Conservation (phyloP, 768 basidiomycete species). For the Leccinum variicolor region DNA sequence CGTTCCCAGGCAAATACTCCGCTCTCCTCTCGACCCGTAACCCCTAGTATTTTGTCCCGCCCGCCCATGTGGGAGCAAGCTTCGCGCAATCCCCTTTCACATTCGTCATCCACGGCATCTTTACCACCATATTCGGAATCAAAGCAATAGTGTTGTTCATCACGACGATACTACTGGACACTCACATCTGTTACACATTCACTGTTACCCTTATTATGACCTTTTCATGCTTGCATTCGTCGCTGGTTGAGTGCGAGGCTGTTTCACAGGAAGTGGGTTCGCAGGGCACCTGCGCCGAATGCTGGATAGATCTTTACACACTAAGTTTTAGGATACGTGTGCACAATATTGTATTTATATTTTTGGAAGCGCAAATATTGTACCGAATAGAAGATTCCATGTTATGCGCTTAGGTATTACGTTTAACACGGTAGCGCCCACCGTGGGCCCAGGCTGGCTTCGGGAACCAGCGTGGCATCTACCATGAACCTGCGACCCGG, state of each 20-base stretch:
- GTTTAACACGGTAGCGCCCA: not conserved
- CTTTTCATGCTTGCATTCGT: too few species aligned
- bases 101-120: conserved; percentile 38
- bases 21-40: conserved; percentile 54
- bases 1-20: conserved; percentile 82
- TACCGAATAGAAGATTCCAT: not conserved
- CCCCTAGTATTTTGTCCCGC: conserved; percentile 42
- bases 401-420: not conserved
- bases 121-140: conserved; percentile 41
- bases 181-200: conserved; percentile 20
- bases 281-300: not conserved
- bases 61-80: conserved; percentile 25
- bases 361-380: not conserved
- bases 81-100: conserved; percentile 22
- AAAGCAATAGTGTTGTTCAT: conserved; percentile 16
- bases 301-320: conserved; percentile 11
- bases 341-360: not conserved
- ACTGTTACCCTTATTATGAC: conserved; percentile 16
- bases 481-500: conserved; percentile 5
- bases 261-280: not conserved
- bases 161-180: conserved; percentile 1
- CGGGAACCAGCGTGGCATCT: not conserved
- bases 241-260: not conserved
- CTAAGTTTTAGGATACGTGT: not conserved
- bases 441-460: not conserved